Conservation (phyloP, 495 filamentous ascomycete species). For the Annulohypoxylon maeteangense region DNA sequence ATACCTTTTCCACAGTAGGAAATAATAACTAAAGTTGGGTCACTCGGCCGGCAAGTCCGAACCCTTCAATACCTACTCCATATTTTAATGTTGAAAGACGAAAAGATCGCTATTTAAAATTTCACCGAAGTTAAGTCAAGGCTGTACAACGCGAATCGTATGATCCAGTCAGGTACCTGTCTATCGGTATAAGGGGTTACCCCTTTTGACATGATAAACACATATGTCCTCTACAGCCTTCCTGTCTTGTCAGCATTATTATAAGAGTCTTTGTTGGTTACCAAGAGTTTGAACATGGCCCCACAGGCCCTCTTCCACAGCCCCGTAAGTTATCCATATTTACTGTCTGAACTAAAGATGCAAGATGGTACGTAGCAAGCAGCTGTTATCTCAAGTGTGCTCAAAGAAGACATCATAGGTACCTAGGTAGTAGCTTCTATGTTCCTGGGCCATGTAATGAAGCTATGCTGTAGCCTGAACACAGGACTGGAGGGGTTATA, state of each 20-base stretch:
- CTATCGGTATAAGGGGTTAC: slow-evolving; percentile 6
- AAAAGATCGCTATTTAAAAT: slow-evolving; percentile 13
- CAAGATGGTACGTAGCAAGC: slow-evolving; percentile 8
- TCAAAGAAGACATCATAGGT: neutral
- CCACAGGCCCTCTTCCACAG: neutral
- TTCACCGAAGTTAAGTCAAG: slow-evolving; percentile 33
- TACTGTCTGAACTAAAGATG: neutral
- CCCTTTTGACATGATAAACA: neutral
- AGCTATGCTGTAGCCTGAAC: neutral
- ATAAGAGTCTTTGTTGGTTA: slow-evolving; percentile 23
- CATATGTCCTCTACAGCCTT: neutral
- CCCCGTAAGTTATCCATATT: neutral
- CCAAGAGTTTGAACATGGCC: neutral
- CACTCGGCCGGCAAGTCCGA: neutral
- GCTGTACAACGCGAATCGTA: slow-evolving; percentile 24
- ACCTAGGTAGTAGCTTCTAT: no score
- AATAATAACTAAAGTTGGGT: neutral
- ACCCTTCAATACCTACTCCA: neutral
- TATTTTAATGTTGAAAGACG: slow-evolving; percentile 5
- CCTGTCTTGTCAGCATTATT: slow-evolving; percentile 26
- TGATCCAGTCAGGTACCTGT: slow-evolving; percentile 3
- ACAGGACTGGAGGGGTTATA: neutral
- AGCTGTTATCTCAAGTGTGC: neutral
- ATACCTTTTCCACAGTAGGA: slow-evolving; percentile 7
- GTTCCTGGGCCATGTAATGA: neutral